Conservation (phyloP, 2,329 filamentous ascomycete species). For the Penicillium decumbens region DNA sequence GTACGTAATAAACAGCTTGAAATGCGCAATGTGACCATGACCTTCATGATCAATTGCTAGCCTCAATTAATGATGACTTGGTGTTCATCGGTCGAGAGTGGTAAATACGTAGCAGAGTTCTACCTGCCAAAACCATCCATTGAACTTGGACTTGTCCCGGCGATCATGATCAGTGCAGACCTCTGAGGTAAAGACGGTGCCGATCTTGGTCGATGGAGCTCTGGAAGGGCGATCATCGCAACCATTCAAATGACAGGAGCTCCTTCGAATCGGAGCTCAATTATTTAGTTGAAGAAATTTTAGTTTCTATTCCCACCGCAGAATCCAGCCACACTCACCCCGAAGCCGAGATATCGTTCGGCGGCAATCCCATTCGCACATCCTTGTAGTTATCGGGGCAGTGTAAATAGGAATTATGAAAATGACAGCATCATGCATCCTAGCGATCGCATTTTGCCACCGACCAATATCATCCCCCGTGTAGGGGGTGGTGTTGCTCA, state of each 20-base stretch:
- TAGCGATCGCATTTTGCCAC: slow-evolving; percentile 7
- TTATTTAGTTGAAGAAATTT: neutral
- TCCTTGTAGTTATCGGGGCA: neutral
- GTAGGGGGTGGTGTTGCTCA: slow-evolving; percentile 2
- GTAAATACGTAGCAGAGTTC: neutral
- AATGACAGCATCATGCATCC: neutral
- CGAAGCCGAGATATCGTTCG: neutral
- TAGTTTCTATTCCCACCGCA: neutral
- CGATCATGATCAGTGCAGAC: neutral
- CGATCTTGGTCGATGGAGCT: slow-evolving; percentile 5
- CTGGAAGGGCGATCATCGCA: slow-evolving; percentile 7
- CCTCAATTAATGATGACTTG: neutral
- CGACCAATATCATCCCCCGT: neutral
- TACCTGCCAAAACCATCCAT: neutral
- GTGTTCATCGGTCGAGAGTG: neutral
- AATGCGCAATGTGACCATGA: slow-evolving; percentile 9
- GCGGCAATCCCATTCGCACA: neutral
- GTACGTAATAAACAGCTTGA: slow-evolving; percentile 1
- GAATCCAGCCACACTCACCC: neutral
- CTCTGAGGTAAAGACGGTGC: neutral
- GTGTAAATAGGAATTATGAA: neutral
- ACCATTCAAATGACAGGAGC: slow-evolving; percentile 6
- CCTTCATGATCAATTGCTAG: neutral
- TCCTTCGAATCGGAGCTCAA: slow-evolving; percentile 4
- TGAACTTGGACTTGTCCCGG: neutral